Conservation (phyloP, 2,329 filamentous ascomycete species). For the Lachnum nothofagi region DNA sequence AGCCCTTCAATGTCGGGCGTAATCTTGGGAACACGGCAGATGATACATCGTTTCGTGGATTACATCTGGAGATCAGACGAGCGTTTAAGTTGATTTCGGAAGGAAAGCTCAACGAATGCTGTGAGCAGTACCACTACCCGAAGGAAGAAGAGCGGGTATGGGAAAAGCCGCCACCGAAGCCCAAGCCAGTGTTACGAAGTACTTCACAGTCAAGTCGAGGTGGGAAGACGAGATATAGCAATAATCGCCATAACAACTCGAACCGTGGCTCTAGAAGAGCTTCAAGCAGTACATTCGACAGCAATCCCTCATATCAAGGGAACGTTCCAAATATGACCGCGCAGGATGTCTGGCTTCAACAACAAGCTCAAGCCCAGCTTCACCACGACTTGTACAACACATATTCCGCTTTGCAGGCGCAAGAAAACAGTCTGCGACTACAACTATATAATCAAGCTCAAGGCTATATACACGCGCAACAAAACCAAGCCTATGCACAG, state of each 20-base stretch:
- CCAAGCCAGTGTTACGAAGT: conserved; percentile 50
- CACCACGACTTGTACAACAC: conserved; percentile 35
- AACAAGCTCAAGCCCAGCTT: conserved; percentile 32
- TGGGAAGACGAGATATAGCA: conserved; percentile 25
- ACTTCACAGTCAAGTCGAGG: conserved; percentile 50
- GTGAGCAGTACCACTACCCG: conserved; percentile 82
- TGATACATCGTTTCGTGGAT: conserved; percentile 84
- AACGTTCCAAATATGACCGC: conserved; percentile 21
- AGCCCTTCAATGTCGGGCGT: conserved; percentile 84
- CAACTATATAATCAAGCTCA: conserved; percentile 46
- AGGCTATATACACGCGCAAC: conserved; percentile 39
- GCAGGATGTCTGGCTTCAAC: conserved; percentile 32
- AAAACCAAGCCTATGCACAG: conserved; percentile 38
- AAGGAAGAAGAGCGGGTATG: conserved; percentile 61
- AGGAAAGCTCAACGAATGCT: conserved; percentile 75
- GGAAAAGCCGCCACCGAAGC: conserved; percentile 50
- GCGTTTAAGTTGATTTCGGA: conserved; percentile 79
- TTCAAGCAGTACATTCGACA: conserved; percentile 31
- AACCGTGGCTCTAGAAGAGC: conserved; percentile 30
- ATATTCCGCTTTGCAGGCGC: conserved; percentile 37
- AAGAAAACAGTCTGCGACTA: conserved; percentile 42
- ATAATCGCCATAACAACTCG: conserved; percentile 26
- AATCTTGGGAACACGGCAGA: conserved; percentile 97
- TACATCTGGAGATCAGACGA: conserved; percentile 82
- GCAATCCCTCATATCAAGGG: conserved; percentile 22